phyloP scores from a whole-genome alignment of 192 early-diverging fungal genomes.

The Entomortierella lignicola region DNA sequence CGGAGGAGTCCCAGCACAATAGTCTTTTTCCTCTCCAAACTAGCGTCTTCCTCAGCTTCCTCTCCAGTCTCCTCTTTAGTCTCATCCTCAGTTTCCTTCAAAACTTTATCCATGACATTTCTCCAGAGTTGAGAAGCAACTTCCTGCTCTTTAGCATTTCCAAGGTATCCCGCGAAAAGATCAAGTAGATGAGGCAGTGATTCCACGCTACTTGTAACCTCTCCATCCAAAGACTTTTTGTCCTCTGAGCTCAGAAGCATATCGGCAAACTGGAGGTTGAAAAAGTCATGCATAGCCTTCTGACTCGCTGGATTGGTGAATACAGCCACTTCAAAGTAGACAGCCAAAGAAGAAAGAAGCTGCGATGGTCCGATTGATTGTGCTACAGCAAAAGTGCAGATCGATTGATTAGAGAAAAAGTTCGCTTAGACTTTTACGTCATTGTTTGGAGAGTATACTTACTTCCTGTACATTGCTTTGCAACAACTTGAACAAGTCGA shows the following conservation, averaged over 20 bases:
- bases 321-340: conserved; percentile 48
- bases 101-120: conserved; percentile 42
- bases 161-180: conserved; percentile 41
- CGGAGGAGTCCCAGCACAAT: conserved; percentile 32
- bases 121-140: conserved; percentile 17
- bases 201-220: background rate
- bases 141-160: conserved; percentile 39
- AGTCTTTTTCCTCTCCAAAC: conserved; percentile 21
- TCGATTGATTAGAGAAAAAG: too few species aligned
- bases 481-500: conserved; percentile 45
- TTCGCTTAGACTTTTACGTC: too few species aligned
- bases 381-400: conserved; percentile 18
- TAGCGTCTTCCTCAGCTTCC: too few species aligned
- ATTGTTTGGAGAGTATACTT: conserved; percentile 9
- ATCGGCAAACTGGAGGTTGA: conserved; percentile 40
- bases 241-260: conserved; percentile 46
- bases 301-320: conserved; percentile 51
- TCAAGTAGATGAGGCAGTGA: conserved; percentile 41
- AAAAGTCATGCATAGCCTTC: conserved; percentile 43
- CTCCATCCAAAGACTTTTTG: background rate
- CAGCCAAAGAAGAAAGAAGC: conserved; percentile 39
- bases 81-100: conserved; percentile 17
- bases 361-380: conserved; percentile 50
- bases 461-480: conserved; percentile 46
- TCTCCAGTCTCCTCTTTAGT: too few species aligned